A percentile compares a stretch with the other conserved stretches of the same genome.
These are phyloP conservation scores for Tulasnella sp. DNA, from an alignment of 768 basidiomycete species.

Conservation along the genomic window DNA sequence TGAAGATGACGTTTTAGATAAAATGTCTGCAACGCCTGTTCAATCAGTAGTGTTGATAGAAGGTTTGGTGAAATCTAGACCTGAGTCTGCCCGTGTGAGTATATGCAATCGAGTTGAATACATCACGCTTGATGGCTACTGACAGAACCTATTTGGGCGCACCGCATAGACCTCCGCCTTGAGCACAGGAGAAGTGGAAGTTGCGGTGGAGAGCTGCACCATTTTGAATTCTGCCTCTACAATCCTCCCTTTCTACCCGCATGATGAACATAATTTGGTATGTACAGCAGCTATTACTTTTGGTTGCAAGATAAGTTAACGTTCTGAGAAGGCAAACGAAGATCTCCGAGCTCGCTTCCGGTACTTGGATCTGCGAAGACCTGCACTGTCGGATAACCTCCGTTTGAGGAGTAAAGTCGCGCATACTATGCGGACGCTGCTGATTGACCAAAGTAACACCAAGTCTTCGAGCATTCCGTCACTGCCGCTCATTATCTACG, in stretches of 20 bases:
- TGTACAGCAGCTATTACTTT: conserved; percentile 23
- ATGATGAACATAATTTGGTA: conserved; percentile 64
- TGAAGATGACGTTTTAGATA: conserved; percentile 27
- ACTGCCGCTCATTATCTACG: background rate
- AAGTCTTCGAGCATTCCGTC: background rate
- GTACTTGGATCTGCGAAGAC: conserved; percentile 78
- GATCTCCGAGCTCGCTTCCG: conserved; percentile 77
- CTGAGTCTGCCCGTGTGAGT: conserved; percentile 25
- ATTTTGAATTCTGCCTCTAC: conserved; percentile 68
- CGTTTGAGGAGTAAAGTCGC: conserved; percentile 76
- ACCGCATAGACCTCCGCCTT: conserved; percentile 31
- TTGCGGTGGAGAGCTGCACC: conserved; percentile 56
- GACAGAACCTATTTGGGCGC: too few species aligned
- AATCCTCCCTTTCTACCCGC: conserved; percentile 76
- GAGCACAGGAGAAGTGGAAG: conserved; percentile 67
- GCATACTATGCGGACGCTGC: conserved; percentile 57
- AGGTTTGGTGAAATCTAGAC: conserved; percentile 60
- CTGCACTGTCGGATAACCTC: conserved; percentile 63
- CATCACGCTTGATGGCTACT: background rate
- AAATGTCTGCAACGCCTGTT: conserved; percentile 53
- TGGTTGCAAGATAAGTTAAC: background rate
- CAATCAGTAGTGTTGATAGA: conserved; percentile 71
- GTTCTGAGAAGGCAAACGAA: conserved; percentile 57
- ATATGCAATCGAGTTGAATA: background rate
- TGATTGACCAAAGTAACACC: conserved; percentile 60